phyloP scores from a whole-genome alignment of 139 green algal species.

The Penium margaritaceum region DNA sequence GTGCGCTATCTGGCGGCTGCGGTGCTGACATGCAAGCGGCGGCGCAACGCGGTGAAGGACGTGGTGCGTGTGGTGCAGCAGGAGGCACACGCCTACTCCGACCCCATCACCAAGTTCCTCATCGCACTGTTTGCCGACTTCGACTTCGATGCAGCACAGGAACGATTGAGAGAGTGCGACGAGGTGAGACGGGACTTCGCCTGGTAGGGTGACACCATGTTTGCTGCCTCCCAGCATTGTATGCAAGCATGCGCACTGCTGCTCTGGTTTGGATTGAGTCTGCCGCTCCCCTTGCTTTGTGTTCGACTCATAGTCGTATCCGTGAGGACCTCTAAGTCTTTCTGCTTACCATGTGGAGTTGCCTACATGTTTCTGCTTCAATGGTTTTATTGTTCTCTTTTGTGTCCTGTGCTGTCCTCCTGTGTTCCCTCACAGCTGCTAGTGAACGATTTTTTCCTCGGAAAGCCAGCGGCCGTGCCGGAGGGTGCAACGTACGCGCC shows the following conservation, averaged over 20 bases:
- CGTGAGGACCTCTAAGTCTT: no score
- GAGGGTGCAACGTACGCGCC: conserved; percentile 97
- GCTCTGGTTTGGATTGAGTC: no score
- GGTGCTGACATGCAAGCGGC: conserved; percentile 83
- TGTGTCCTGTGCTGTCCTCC: neutral
- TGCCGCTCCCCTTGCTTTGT: no score
- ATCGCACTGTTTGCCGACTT: conserved; percentile 83
- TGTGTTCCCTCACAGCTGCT: conserved; percentile 47
- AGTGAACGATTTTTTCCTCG: conserved; percentile 92
- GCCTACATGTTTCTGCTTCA: no score
- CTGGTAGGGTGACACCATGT: no score
- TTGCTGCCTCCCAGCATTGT: no score
- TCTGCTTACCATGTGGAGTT: no score
- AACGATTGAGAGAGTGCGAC: conserved; percentile 81
- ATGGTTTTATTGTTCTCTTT: no score
- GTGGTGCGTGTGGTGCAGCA: conserved; percentile 65
- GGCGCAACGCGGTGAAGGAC: conserved; percentile 78
- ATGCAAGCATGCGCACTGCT: no score
- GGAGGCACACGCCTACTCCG: conserved; percentile 55
- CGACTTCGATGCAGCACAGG: conserved; percentile 93
- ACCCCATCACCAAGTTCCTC: conserved; percentile 87
- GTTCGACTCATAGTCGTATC: no score
- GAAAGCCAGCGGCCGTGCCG: conserved; percentile 63
- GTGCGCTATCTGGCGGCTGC: conserved; percentile 84
- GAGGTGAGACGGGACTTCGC: conserved; percentile 56